These are phyloP conservation scores for Pichia membranifaciens DNA, from an alignment of 805 yeast species.

Conservation along the genomic window DNA sequence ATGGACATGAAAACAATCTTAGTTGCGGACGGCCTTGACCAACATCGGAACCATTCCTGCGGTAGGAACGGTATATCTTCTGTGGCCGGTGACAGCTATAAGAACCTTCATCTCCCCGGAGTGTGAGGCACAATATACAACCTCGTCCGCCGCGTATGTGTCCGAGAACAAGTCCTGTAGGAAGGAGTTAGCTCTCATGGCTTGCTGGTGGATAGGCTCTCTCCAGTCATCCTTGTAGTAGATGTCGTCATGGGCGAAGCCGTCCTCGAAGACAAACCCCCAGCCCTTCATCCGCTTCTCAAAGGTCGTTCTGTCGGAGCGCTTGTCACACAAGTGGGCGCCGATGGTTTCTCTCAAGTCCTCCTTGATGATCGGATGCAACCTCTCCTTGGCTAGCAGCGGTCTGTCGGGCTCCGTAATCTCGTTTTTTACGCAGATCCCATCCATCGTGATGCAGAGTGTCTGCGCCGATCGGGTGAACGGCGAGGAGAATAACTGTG, in stretches of 20 bases:
- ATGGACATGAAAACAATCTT: too few relatives aligned
- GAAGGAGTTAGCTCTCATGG: conserved; percentile 41
- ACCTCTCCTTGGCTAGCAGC: conserved; percentile 14
- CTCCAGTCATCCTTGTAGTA: conserved; percentile 40
- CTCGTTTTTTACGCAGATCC: conserved; percentile 28
- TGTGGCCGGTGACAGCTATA: conserved; percentile 46
- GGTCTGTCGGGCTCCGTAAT: conserved; percentile 10
- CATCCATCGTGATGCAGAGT: conserved; percentile 45
- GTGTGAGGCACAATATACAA: conserved; percentile 51
- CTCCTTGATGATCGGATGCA: conserved; percentile 35
- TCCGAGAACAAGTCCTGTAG: conserved; percentile 36
- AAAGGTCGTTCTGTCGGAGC: conserved; percentile 38
- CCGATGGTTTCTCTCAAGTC: conserved; percentile 58
- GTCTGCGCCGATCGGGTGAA: conserved; percentile 61
- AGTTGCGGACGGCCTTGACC: conserved; percentile 35
- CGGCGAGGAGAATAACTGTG: conserved; percentile 53
- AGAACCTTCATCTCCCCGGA: conserved; percentile 54
- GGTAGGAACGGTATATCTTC: conserved; percentile 53
- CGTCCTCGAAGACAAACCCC: conserved; percentile 40
- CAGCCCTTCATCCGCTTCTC: conserved; percentile 34
- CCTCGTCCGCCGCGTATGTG: conserved; percentile 28
- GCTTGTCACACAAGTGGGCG: conserved; percentile 52
- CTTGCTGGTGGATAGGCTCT: conserved; percentile 46
- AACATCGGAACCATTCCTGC: conserved; percentile 63
- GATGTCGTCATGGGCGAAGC: conserved; percentile 44